Conservation (phyloP, 768 basidiomycete species). For the Suillus sp. region DNA sequence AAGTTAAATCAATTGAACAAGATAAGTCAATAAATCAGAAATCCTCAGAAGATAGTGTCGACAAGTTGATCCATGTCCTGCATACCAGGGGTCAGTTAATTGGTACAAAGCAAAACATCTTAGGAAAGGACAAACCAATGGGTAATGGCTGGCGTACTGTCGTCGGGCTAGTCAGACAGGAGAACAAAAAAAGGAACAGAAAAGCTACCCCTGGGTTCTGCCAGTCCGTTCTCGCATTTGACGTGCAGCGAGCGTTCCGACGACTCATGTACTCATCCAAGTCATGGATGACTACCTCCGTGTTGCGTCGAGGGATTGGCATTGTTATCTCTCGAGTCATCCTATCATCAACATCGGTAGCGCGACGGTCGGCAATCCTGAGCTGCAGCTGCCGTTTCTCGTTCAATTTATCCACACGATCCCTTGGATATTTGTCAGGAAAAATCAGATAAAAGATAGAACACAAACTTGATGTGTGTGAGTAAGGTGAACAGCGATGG, state of each 20-base stretch:
- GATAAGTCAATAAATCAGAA: not conserved
- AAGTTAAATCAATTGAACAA: not conserved
- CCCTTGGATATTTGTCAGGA: slow-evolving; percentile 12
- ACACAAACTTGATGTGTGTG: slow-evolving; percentile 26
- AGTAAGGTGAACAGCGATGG: slow-evolving; percentile 29
- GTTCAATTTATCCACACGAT: slow-evolving; percentile 21
- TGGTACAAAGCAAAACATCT: not conserved
- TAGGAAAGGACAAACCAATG: slow-evolving; percentile 8
- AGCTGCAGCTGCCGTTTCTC: slow-evolving; percentile 17
- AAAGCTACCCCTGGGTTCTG: slow-evolving; percentile 3
- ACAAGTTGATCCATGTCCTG: slow-evolving; percentile 6
- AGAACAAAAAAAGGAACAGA: not conserved
- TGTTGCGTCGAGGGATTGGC: slow-evolving; percentile 19
- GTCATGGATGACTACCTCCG: slow-evolving; percentile 16
- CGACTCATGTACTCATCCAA: slow-evolving; percentile 10
- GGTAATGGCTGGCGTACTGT: slow-evolving; percentile 20
- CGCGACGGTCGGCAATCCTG: slow-evolving; percentile 15
- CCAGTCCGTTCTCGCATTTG: not conserved
- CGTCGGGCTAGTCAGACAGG: not conserved
- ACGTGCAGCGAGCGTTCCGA: not conserved
- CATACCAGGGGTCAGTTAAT: not conserved
- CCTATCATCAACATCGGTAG: slow-evolving; percentile 16
- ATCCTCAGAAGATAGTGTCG: slow-evolving; percentile 3
- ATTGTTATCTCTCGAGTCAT: slow-evolving; percentile 5
- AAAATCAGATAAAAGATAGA: not conserved